Conservation (phyloP, 2,329 filamentous ascomycete genomes). For the Ceratocystis harringtonii region DNA sequence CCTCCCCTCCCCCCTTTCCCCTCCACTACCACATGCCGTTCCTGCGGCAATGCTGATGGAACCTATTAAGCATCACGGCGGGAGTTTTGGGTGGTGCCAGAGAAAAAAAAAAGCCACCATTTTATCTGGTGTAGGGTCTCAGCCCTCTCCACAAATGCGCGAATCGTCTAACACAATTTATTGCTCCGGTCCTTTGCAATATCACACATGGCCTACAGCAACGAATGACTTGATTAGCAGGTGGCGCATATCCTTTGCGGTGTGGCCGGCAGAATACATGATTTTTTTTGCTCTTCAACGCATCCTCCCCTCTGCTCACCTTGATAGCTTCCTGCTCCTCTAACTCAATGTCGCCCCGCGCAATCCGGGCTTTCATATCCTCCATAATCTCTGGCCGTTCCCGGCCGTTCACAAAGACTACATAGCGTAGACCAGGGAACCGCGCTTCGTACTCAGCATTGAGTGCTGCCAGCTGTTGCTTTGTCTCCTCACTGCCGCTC, state of each 20-base stretch:
- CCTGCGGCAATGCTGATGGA: neutral
- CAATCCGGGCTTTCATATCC: constrained; percentile 65
- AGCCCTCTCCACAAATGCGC: neutral
- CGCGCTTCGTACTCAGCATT: constrained; percentile 66
- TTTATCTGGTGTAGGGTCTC: neutral
- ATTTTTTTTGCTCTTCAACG: neutral
- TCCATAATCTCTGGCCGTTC: constrained; percentile 59
- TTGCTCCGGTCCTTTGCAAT: constrained; percentile 67
- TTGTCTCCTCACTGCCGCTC: constrained; percentile 39
- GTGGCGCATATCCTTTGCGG: neutral
- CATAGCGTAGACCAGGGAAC: constrained; percentile 74
- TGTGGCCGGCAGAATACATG: neutral
- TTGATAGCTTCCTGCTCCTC: constrained; percentile 63
- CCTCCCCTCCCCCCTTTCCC: too few relatives aligned
- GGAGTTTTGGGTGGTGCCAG: neutral
- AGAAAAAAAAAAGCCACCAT: neutral
- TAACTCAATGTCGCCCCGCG: constrained; percentile 44
- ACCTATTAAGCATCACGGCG: neutral
- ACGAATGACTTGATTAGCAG: constrained; percentile 17
- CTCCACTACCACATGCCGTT: neutral
- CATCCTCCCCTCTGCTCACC: constrained; percentile 33
- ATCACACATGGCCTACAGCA: constrained; percentile 66
- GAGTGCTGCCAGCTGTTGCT: constrained; percentile 40
- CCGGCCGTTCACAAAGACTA: constrained; percentile 82
- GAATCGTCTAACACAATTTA: constrained; percentile 35